A percentile compares a stretch with the other conserved stretches of the same genome.
These are phyloP conservation scores for Epichloe bromicola DNA, from an alignment of 2,329 filamentous ascomycete species.

Conservation along the genomic window DNA sequence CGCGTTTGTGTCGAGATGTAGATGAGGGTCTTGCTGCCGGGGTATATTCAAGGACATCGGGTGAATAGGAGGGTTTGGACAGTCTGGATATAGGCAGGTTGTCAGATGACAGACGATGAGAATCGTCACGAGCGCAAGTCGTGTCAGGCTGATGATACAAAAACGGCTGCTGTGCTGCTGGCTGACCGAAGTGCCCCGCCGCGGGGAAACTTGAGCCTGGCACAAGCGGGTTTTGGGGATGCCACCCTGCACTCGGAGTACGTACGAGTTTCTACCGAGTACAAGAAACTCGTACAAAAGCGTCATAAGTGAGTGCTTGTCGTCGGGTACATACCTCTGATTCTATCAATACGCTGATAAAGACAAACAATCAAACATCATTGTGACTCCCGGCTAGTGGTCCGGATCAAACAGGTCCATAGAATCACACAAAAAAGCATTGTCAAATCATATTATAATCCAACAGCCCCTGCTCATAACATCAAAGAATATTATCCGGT, in stretches of 20 bases:
- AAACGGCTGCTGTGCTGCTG: conserved; percentile 1
- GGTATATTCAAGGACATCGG: not conserved
- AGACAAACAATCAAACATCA: too few relatives aligned
- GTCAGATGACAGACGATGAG: conserved; percentile 12
- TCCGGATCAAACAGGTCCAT: too few relatives aligned
- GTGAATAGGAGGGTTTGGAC: not conserved
- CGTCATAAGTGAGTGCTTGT: too few relatives aligned
- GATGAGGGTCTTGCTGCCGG: not conserved
- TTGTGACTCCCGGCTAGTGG: too few relatives aligned
- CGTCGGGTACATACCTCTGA: too few relatives aligned
- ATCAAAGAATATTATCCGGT: conserved; percentile 10
- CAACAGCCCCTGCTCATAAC: rapidly evolving
- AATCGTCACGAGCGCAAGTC: conserved; percentile 10
- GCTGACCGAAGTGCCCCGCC: conserved; percentile 11
- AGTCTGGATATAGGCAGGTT: not conserved
- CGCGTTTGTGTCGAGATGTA: not conserved
- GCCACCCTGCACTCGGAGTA: too few relatives aligned
- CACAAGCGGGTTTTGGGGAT: too few relatives aligned
- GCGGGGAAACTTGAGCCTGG: conserved; percentile 6
- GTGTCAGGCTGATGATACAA: conserved; percentile 9
- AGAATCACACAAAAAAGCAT: too few relatives aligned
- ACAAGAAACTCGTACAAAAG: too few relatives aligned
- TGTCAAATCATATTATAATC: too few relatives aligned
- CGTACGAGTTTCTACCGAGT: too few relatives aligned
- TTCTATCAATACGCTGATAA: too few relatives aligned